Evolutionary conservation across 2,329 filamentous ascomycete genomes (phyloP).

Genomic region (Elsinoe fawcettii): DNA sequence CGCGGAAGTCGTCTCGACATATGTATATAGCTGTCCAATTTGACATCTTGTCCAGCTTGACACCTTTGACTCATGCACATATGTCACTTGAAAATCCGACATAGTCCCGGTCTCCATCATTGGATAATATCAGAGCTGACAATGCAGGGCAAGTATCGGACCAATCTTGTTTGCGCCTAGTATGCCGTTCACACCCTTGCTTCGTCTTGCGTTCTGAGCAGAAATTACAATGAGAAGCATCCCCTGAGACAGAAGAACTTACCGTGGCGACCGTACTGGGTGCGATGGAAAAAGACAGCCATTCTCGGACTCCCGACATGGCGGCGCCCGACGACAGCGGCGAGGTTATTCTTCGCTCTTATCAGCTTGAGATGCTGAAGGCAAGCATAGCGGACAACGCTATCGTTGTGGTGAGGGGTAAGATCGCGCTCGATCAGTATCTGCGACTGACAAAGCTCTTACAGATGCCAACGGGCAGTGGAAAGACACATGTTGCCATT

Average conservation of each 20-base stretch:
- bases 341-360: conserved; percentile 30
- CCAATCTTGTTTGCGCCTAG: background rate
- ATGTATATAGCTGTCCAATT: too few relatives aligned
- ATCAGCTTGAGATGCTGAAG: conserved; percentile 44
- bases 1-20: too few relatives aligned
- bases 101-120: too few relatives aligned
- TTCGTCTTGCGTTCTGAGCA: background rate
- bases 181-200: background rate
- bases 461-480: conserved; percentile 43
- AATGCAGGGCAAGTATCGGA: background rate
- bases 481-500: conserved; percentile 42
- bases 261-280: too few relatives aligned
- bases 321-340: background rate
- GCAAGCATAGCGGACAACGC: conserved; percentile 38
- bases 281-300: too few relatives aligned
- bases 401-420: conserved; percentile 36
- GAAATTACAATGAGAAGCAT: background rate
- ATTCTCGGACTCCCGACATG: background rate
- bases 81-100: too few relatives aligned
- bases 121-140: background rate
- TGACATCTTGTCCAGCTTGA: too few relatives aligned
- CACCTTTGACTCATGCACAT: too few relatives aligned
- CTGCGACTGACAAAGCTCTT: too few relatives aligned
- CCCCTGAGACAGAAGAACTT: background rate
- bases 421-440: too few relatives aligned